Conservation (phyloP, 257 asterid species). For the Solanum chilense region DNA sequence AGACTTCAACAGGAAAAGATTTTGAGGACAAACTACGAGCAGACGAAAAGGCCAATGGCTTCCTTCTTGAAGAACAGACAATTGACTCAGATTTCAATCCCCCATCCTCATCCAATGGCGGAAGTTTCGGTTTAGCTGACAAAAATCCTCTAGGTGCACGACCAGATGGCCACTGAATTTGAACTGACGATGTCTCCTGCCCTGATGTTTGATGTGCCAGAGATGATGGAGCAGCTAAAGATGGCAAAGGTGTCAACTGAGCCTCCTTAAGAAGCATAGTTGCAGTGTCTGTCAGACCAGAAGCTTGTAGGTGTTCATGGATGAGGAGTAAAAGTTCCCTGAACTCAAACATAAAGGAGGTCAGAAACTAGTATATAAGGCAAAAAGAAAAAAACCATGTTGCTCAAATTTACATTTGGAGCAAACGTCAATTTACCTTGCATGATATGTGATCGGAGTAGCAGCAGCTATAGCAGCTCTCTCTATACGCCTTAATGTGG, state of each 20-base stretch:
- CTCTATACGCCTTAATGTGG: constrained; percentile 94
- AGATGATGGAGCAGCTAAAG: constrained; percentile 84
- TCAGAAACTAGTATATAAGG: neutral
- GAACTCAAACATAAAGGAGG: constrained; percentile 10
- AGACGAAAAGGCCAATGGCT: constrained; percentile 28
- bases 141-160: constrained; percentile 64
- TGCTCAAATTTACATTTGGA: neutral
- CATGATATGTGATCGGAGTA: constrained; percentile 88
- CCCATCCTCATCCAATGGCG: constrained; percentile 31
- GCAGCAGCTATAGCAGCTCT: constrained; percentile 99
- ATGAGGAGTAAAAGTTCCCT: constrained; percentile 92
- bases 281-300: constrained; percentile 74
- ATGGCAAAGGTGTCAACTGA: constrained; percentile 79
- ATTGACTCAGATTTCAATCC: constrained; percentile 39
- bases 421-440: constrained; percentile 44
- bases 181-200: constrained; percentile 57
- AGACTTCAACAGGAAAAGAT: constrained; percentile 30
- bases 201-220: constrained; percentile 58
- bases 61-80: constrained; percentile 45
- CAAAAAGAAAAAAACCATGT: neutral
- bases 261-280: constrained; percentile 77
- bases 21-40: constrained; percentile 21
- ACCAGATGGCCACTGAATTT: constrained; percentile 86
- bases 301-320: constrained; percentile 93
- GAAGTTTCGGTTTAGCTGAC: constrained; percentile 43